Evolutionary conservation across 2,329 filamentous ascomycete species (phyloP).

Genomic region (Colletotrichum sublineola): DNA sequence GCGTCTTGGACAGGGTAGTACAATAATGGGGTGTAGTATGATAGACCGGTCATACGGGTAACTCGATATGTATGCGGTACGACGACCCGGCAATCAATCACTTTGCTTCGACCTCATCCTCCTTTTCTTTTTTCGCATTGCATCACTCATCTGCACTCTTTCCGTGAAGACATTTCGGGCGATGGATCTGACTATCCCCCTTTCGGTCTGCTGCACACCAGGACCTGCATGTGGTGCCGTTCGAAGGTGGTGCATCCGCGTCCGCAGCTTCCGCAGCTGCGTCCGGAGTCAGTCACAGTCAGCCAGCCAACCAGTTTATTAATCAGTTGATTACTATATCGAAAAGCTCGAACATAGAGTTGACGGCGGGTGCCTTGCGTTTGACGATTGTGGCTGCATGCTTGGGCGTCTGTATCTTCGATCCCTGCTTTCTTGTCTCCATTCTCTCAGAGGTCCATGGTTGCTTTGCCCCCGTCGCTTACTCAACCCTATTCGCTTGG

Average conservation of each 20-base stretch:
- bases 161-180: slow-evolving; percentile 30
- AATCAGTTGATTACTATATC: neutral
- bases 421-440: slow-evolving; percentile 9
- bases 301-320: neutral
- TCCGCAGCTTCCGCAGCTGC: neutral
- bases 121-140: neutral
- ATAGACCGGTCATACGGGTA: slow-evolving; percentile 7
- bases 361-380: neutral
- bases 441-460: no score
- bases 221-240: slow-evolving; percentile 13
- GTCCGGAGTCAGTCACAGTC: neutral
- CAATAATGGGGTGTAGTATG: neutral
- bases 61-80: neutral
- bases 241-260: slow-evolving; percentile 1
- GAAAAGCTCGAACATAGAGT: neutral
- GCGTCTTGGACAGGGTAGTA: slow-evolving; percentile 2
- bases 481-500: neutral
- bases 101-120: slow-evolving; percentile 6
- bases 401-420: neutral
- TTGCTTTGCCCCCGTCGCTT: neutral
- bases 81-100: neutral
- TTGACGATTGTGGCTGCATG: neutral
- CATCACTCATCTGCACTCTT: neutral
- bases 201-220: slow-evolving; percentile 15
- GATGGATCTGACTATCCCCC: slow-evolving; percentile 30